These are phyloP conservation scores for Aspergillus cavernicola DNA, from an alignment of 495 filamentous ascomycete species.

Conservation along the genomic window DNA sequence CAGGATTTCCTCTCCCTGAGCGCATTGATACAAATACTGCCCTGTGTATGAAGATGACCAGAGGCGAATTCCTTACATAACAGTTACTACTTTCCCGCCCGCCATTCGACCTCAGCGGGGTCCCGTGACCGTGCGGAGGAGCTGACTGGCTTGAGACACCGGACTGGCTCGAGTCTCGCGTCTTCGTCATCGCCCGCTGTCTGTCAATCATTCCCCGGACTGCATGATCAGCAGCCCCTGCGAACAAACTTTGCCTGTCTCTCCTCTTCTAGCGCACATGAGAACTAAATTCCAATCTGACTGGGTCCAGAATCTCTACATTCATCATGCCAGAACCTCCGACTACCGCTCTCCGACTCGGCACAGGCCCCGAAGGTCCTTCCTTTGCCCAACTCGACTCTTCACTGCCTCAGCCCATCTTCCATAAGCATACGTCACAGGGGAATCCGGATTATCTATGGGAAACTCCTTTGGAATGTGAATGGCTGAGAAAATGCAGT, in stretches of 20 bases:
- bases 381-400: not conserved
- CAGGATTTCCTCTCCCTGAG: not conserved
- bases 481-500: not conserved
- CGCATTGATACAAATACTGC: not conserved
- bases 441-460: not conserved
- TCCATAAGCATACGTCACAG: not conserved
- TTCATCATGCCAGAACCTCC: slow-evolving; percentile 2
- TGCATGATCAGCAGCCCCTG: slow-evolving; percentile 13
- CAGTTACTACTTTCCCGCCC: slow-evolving; percentile 10
- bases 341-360: not conserved
- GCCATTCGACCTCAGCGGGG: slow-evolving; percentile 4
- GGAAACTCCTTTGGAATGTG: not conserved
- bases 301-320: not conserved
- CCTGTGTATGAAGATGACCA: not conserved
- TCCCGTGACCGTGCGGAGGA: slow-evolving; percentile 10
- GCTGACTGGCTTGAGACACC: slow-evolving; percentile 1
- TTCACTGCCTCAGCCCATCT: not conserved
- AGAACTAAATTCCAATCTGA: not conserved
- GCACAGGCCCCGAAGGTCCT: not conserved
- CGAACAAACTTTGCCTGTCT: not conserved
- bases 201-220: not conserved
- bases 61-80: slow-evolving; percentile 20
- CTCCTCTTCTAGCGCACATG: not conserved
- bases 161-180: not conserved
- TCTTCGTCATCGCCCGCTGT: slow-evolving; percentile 5